These are phyloP conservation scores for Fusarium armeniacum DNA, from an alignment of 2,329 filamentous ascomycete genomes.

Conservation along the genomic window DNA sequence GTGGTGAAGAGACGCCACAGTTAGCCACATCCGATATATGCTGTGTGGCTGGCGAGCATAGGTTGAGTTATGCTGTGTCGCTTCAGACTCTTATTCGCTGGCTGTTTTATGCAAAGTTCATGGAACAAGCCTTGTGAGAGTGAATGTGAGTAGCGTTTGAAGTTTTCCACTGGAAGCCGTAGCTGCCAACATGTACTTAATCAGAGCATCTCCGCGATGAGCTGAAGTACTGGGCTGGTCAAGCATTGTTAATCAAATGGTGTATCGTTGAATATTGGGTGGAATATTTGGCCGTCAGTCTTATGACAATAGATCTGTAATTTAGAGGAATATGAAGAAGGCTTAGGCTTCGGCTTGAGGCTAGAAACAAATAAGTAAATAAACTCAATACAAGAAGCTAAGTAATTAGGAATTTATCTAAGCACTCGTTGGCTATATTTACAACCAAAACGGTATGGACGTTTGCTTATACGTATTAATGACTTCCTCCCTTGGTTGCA, in stretches of 20 bases:
- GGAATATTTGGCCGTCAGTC: neutral
- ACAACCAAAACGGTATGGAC: neutral
- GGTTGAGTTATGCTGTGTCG: slow-evolving; percentile 2
- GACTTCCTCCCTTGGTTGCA: neutral
- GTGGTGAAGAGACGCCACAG: slow-evolving; percentile 16
- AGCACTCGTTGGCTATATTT: neutral
- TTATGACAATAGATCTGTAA: neutral
- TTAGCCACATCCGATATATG: slow-evolving; percentile 18
- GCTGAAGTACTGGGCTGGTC: too few species aligned
- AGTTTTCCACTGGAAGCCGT: neutral
- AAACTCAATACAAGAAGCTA: neutral
- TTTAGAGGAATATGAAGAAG: too few species aligned
- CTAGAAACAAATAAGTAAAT: too few species aligned
- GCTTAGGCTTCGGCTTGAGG: too few species aligned
- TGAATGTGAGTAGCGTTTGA: neutral
- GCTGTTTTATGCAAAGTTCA: neutral
- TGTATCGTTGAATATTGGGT: neutral
- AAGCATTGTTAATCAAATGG: neutral
- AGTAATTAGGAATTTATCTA: neutral
- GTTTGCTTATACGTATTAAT: neutral
- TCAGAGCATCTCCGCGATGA: neutral
- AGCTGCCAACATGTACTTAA: neutral
- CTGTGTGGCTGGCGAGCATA: neutral
- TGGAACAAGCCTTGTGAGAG: neutral
- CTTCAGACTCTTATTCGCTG: slow-evolving; percentile 13